These are phyloP conservation scores for Dactylellina cionopaga DNA, from an alignment of 2,329 filamentous ascomycete species.

Conservation along the genomic window DNA sequence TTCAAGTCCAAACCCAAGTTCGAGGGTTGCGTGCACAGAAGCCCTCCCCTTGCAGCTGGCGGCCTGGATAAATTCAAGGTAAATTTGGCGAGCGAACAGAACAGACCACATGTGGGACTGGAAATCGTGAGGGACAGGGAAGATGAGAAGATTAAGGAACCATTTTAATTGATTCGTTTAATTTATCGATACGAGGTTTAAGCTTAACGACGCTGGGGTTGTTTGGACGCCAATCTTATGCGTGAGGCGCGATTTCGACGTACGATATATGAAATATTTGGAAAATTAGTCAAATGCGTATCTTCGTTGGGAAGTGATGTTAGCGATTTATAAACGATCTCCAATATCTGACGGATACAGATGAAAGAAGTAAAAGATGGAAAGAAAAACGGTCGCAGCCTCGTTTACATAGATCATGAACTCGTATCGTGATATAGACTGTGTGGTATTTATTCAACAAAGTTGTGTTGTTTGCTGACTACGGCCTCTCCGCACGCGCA, in stretches of 20 bases:
- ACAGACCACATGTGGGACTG: not conserved
- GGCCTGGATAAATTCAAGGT: conserved; percentile 48
- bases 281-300: too few relatives aligned
- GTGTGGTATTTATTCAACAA: conserved; percentile 37
- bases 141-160: conserved; percentile 15
- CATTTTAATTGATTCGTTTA: conserved; percentile 47
- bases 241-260: not conserved
- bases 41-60: conserved; percentile 32
- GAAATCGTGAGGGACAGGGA: conserved; percentile 10
- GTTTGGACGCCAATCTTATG: conserved; percentile 1
- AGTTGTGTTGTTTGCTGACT: conserved; percentile 38
- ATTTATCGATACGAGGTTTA: conserved; percentile 50
- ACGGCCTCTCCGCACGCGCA: too few relatives aligned
- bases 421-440: conserved; percentile 11
- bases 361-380: not conserved
- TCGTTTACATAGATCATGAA: not conserved
- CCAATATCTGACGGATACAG: too few relatives aligned
- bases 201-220: conserved; percentile 38
- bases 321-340: not conserved
- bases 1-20: not conserved
- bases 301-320: too few relatives aligned
- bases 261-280: not conserved
- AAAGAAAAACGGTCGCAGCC: not conserved
- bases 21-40: conserved; percentile 1
- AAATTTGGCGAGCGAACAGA: conserved; percentile 43